phyloP scores from a whole-genome alignment of 192 early-diverging fungal genomes.

The Oehlia diaphana region DNA sequence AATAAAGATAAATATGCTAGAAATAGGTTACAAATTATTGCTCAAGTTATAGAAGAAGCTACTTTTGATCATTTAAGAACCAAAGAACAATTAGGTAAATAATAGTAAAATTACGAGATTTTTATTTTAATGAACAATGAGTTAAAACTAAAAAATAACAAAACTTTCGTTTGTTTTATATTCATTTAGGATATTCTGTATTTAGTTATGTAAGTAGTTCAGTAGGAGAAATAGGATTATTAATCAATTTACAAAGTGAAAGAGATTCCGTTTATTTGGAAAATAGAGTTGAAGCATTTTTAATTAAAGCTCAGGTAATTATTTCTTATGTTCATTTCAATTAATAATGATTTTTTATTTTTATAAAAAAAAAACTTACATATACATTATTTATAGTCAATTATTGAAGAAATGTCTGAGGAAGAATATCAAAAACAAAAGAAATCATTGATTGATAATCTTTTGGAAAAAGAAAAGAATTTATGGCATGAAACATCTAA shows the following conservation, averaged over 20 bases:
- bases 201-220: constrained; percentile 70
- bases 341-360: no score
- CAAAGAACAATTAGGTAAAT: constrained; percentile 77
- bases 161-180: background rate
- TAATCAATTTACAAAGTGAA: constrained; percentile 89
- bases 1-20: constrained; percentile 64
- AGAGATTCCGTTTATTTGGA: constrained; percentile 78
- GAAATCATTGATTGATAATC: constrained; percentile 66
- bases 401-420: constrained; percentile 65
- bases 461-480: constrained; percentile 88
- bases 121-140: background rate
- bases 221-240: constrained; percentile 74
- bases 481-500: constrained; percentile 71
- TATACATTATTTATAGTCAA: constrained; percentile 23
- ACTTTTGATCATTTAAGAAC: constrained; percentile 94
- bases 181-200: constrained; percentile 65
- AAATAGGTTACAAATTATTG: constrained; percentile 66
- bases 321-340: background rate
- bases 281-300: constrained; percentile 76
- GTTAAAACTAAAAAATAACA: constrained; percentile 1
- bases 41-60: constrained; percentile 85
- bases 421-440: constrained; percentile 77
- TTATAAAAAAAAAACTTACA: no score
- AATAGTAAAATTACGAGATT: background rate
- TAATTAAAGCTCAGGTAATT: constrained; percentile 55